Percentiles rank a stretch among this genome's conserved stretches.
phyloP scores from a whole-genome alignment of 1,284 basidiomycete genomes.

The Apiotrichum siamense region DNA sequence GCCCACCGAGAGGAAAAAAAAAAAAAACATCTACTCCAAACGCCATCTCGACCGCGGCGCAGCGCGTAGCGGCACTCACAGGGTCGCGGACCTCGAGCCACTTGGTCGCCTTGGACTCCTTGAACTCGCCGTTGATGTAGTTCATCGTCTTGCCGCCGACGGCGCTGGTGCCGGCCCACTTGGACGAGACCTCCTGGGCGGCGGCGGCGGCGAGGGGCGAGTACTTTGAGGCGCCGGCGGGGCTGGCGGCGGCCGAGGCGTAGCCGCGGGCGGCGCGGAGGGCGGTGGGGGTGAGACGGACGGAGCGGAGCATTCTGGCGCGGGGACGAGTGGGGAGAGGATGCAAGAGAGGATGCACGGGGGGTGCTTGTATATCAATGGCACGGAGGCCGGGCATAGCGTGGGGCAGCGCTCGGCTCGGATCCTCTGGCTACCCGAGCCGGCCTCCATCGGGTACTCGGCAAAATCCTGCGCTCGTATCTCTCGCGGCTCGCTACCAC shows the following conservation, averaged over 20 bases:
- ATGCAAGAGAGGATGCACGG: not conserved
- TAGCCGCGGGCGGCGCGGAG: conserved; percentile 20
- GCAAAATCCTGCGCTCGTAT: too few relatives aligned
- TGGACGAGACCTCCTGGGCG: conserved; percentile 35
- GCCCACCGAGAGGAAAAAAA: too few relatives aligned
- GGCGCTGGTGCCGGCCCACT: conserved; percentile 78
- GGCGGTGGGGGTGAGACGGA: conserved; percentile 4
- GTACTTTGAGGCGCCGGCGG: conserved; percentile 14
- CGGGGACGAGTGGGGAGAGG: conserved; percentile 2
- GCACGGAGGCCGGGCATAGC: too few relatives aligned
- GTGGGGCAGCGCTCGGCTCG: too few relatives aligned
- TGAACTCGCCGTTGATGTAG: conserved; percentile 80
- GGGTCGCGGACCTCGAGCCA: conserved; percentile 87
- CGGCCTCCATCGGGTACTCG: too few relatives aligned
- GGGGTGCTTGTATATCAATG: too few relatives aligned
- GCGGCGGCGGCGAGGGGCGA: conserved; percentile 32
- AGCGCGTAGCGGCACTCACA: too few relatives aligned
- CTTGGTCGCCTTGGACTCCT: conserved; percentile 62
- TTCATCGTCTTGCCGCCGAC: conserved; percentile 79
- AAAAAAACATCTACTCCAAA: too few relatives aligned
- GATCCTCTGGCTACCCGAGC: too few relatives aligned
- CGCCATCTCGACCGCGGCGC: too few relatives aligned
- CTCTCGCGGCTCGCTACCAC: too few relatives aligned
- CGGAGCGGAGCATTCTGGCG: conserved; percentile 16
- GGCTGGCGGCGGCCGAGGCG: conserved; percentile 22